Conservation (phyloP, 176 grass and related monocot genomes). For the Melocanna baccifera region DNA sequence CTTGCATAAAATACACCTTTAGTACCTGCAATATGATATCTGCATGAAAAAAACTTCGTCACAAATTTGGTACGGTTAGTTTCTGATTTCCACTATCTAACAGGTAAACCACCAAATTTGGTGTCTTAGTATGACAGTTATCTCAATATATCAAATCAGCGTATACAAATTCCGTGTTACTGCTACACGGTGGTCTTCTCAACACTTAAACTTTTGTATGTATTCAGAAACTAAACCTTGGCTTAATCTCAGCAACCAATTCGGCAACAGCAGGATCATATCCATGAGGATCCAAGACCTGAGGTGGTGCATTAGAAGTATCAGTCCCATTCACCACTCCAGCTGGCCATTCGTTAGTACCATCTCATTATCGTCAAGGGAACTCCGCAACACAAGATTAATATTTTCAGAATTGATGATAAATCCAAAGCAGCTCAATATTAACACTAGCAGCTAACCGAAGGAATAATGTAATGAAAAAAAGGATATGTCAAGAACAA, state of each 20-base stretch:
- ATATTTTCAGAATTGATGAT: slow-evolving; percentile 7
- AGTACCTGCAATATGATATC: slow-evolving; percentile 88
- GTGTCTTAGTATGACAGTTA: background rate
- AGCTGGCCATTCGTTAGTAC: slow-evolving; percentile 88
- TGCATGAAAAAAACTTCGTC: slow-evolving; percentile 31
- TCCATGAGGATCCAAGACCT: slow-evolving; percentile 54
- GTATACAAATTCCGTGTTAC: background rate
- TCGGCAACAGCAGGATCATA: slow-evolving; percentile 63
- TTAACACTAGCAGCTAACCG: background rate
- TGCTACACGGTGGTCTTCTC: slow-evolving; percentile 4
- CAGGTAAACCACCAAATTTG: background rate
- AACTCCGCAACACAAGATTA: background rate
- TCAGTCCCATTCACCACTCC: slow-evolving; percentile 64
- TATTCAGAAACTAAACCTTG: slow-evolving; percentile 51
- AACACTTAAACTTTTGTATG: background rate
- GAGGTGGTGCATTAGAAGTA: slow-evolving; percentile 45
- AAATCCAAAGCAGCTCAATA: background rate
- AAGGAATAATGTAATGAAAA: background rate
- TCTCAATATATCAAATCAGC: background rate
- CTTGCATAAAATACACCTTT: slow-evolving; percentile 86
- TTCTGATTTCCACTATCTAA: background rate
- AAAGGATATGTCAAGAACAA: slow-evolving; percentile 96
- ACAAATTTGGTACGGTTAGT: background rate
- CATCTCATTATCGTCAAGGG: slow-evolving; percentile 54
- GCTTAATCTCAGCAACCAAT: slow-evolving; percentile 80